Evolutionary conservation across 345 rosid species (phyloP), one percentile per base, ranked within the genome.

Genomic region (Firmiana major): DNA sequence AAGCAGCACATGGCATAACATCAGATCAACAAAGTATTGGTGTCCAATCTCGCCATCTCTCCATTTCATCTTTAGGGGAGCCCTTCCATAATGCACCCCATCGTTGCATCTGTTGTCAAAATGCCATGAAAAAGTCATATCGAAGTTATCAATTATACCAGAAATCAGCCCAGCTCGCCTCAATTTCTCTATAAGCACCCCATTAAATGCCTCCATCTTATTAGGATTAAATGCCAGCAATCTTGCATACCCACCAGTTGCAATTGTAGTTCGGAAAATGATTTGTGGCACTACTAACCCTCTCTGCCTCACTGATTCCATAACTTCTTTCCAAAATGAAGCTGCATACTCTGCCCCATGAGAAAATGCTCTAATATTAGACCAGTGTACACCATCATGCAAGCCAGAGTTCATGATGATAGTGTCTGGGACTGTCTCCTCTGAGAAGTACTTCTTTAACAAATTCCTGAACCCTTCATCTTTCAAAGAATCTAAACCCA

Each of bases 81-180:
- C 89, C 78, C 99, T 89, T 21, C 99, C 99, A 22, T 96, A 96
- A 77, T 96, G 98, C 16, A 96, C 98, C 0, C 99, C 99, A 28
- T 96, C 97, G 4, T 84, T 96, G 79, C 98, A 93, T 54, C 97
- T 81, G 70, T 92, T 93, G 85, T 96, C 97, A 28, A 77, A 96
- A 84, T 96, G 99, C 98, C 98, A 96, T 0, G 98, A 97, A 82
- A 75, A 92, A 9, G 99, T 96, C 90, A 96, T 84, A 77, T 96
- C 99, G 0, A 93, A 93, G 83, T 93, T 85, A 79, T 93, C 99
- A 0, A 96, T 86, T 78, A 96, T 92, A 15, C 92, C 85, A 2
- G 94, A 81, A 11, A 96, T 65, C 63, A 96, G 31, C 75, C 93
- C 89, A 0, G 86, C 92, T 63, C 70, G 81, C 80, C 87, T 90